phyloP scores from a whole-genome alignment of 305 asterid genomes.

The Solanum hybrid region DNA sequence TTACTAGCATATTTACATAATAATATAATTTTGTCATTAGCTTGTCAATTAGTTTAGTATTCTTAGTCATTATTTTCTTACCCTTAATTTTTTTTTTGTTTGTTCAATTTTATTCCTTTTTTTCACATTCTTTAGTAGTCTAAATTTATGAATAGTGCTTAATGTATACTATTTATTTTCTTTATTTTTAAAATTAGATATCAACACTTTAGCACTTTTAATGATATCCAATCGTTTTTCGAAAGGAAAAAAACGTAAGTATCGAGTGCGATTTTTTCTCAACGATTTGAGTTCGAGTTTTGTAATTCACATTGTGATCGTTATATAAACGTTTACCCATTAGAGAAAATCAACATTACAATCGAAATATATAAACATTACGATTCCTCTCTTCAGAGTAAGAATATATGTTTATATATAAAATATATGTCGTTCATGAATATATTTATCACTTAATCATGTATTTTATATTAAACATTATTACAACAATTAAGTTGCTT shows the following conservation, averaged over 20 bases:
- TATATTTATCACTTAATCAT: neutral
- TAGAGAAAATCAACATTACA: no score
- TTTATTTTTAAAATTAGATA: neutral
- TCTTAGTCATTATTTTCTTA: neutral
- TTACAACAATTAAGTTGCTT: neutral
- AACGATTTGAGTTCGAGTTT: neutral
- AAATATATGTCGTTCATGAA: neutral
- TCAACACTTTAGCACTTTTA: neutral
- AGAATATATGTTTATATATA: no score
- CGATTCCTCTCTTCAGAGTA: neutral
- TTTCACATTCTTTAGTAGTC: neutral
- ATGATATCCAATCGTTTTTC: neutral
- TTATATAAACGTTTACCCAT: neutral
- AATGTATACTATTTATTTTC: neutral
- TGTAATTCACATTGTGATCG: neutral
- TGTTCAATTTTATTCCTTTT: neutral
- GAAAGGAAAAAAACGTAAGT: neutral
- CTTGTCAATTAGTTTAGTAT: neutral
- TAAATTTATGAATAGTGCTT: neutral
- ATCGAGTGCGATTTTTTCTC: neutral
- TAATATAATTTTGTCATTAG: neutral
- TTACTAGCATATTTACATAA: neutral
- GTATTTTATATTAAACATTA: neutral
- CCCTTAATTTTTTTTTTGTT: neutral
- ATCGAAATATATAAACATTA: no score